Base-by-base conservation (phyloP, 768 basidiomycete genomes). In the Lactifluus pinguis region DNA sequence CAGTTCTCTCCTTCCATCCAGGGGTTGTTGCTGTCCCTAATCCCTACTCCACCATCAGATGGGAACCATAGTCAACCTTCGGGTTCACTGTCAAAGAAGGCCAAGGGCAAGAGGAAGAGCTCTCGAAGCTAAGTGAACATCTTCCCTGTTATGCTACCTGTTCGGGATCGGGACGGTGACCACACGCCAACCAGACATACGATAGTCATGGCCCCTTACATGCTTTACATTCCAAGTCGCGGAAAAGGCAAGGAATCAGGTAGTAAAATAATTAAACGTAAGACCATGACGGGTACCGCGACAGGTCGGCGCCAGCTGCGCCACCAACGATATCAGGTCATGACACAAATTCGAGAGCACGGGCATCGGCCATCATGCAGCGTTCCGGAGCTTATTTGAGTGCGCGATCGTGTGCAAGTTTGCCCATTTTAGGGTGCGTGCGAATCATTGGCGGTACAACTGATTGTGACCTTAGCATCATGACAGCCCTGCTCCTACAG, bases 321-420 rank as follows among this genome's bases (percentile, higher is more conserved):
- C n/a, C n/a, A n/a, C 39, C 72, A 72, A 50, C 76, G 76, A 53
- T 79, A 81, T 41, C 79, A 79, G 78, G 81, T 15, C 82, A 83
- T 66, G 81, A 84, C 63, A 84, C 86, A 25, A 88, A 88, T 69
- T 72, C 75, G 69, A 87, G 85, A 74, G 73, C 74, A 54, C 79
- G 86, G 45, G 76, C 80, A 57, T 76, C 79, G 49, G 75, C 76
- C 57, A 79, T 83, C 54, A 72, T 77, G 69, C 86, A 88, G 71
- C 78, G 79, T 63, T 68, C 73, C 21, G 68, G 69, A 4, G 39
- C 53, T 11, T 76, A n/a, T n/a, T n/a, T n/a, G n/a, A n/a, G n/a
- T n/a, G n/a, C n/a, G n/a, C n/a, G n/a, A n/a, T n/a, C n/a, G n/a
- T n/a, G n/a, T n/a, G n/a, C n/a, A n/a, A n/a, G n/a, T n/a, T n/a